These are phyloP conservation scores for Lagenidium sp. DNA, from an alignment of 352 stramenopile genomes.

Conservation along the genomic window DNA sequence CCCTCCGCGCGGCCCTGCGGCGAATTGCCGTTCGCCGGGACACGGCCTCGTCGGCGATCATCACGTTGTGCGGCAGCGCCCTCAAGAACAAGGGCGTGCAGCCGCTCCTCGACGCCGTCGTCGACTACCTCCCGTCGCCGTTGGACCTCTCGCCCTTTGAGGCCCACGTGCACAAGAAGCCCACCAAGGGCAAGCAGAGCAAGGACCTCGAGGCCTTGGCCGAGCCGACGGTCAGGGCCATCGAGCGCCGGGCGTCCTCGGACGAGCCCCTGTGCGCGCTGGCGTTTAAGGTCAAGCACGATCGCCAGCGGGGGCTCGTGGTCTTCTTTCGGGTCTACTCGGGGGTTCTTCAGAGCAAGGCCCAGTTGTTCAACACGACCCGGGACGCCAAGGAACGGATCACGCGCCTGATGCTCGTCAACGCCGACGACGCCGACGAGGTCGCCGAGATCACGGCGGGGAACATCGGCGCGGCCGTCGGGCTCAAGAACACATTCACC, in stretches of 20 bases:
- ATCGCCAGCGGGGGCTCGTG: constrained; percentile 60
- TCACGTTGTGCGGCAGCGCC: constrained; percentile 54
- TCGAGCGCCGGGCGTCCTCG: constrained; percentile 25
- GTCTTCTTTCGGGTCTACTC: constrained; percentile 94
- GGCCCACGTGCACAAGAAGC: constrained; percentile 28
- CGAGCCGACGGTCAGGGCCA: constrained; percentile 3
- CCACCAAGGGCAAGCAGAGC: constrained; percentile 28
- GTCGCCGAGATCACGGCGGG: constrained; percentile 80
- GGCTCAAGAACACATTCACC: constrained; percentile 88
- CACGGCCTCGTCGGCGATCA: constrained; percentile 30
- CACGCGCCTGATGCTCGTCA: constrained; percentile 82
- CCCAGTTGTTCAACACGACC: constrained; percentile 72
- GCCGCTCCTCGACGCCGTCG: constrained; percentile 95
- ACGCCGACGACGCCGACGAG: constrained; percentile 84
- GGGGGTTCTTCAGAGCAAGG: constrained; percentile 75
- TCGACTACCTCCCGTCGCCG: constrained; percentile 96
- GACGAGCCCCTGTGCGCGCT: constrained; percentile 46
- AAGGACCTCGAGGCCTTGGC: constrained; percentile 10
- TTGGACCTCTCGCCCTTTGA: constrained; percentile 77
- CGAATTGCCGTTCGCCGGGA: constrained; percentile 45
- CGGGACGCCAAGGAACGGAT: constrained; percentile 49
- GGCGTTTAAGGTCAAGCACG: constrained; percentile 76
- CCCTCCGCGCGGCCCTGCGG: constrained; percentile 42
- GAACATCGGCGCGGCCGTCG: constrained; percentile 89
- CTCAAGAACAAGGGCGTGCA: constrained; percentile 92